Evolutionary conservation across 257 asterid genomes (phyloP).

Genomic region (Dorcoceras hygrometricum): DNA sequence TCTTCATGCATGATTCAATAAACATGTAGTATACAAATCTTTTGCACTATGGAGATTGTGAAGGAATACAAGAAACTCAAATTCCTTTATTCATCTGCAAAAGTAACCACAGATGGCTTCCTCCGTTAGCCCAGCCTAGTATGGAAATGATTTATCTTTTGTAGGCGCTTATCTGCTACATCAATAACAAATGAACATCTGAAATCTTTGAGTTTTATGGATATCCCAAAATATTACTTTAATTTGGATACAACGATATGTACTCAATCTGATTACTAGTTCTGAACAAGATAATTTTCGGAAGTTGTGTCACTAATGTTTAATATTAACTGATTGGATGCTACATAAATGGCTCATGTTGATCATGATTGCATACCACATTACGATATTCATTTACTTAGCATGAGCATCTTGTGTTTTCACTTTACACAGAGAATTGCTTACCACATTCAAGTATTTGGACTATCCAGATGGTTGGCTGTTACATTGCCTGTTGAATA

Average conservation of each 20-base stretch:
- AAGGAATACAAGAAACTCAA: background rate
- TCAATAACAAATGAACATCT: background rate
- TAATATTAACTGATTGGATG: too few relatives aligned
- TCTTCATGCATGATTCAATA: background rate
- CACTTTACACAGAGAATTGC: constrained; percentile 65
- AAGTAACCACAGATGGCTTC: background rate
- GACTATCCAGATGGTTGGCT: constrained; percentile 73
- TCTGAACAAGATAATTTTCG: background rate
- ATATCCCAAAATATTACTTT: background rate
- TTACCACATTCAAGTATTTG: constrained; percentile 81
- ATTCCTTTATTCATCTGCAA: background rate
- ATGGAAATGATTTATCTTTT: too few relatives aligned
- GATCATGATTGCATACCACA: background rate
- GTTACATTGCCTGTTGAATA: constrained; percentile 79
- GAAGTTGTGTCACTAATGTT: background rate
- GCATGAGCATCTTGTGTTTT: constrained; percentile 16
- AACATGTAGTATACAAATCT: background rate
- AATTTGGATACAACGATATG: background rate
- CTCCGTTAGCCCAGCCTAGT: background rate
- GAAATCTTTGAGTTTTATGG: background rate
- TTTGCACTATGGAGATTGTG: background rate
- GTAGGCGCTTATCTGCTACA: too few relatives aligned
- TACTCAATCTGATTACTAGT: background rate
- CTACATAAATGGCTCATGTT: background rate
- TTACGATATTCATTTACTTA: background rate